Evolutionary conservation across 108 stramenopile species (phyloP).

Genomic region (Fragilariopsis cylindrus): DNA sequence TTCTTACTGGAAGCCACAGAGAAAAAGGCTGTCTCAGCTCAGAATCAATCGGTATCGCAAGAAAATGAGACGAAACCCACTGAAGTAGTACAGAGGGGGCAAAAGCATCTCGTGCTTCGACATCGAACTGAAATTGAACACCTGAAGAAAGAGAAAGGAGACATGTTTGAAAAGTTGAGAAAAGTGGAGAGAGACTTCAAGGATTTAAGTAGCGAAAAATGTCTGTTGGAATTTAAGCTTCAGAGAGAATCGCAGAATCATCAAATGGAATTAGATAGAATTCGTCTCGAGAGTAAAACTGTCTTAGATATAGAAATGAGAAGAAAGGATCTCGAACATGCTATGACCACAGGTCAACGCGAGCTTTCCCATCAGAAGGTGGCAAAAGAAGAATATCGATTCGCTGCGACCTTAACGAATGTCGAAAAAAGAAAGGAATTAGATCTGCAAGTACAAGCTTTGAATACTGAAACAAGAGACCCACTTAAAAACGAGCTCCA

Average conservation of each 20-base stretch:
- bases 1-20: slow-evolving; percentile 26
- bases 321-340: slow-evolving; percentile 11
- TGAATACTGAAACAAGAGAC: not conserved
- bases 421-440: not conserved
- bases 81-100: not conserved
- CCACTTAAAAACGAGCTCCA: not conserved
- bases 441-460: not conserved
- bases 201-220: not conserved
- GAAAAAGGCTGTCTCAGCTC: not conserved
- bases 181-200: slow-evolving; percentile 9
- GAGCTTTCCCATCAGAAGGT: not conserved
- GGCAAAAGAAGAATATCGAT: not conserved
- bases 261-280: not conserved
- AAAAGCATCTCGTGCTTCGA: slow-evolving; percentile 5
- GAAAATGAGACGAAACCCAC: slow-evolving; percentile 10
- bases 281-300: not conserved
- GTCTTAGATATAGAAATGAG: slow-evolving; percentile 1
- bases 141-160: slow-evolving; percentile 15
- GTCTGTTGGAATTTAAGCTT: not conserved
- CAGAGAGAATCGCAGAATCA: slow-evolving; percentile 1
- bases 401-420: not conserved
- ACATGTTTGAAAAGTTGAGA: not conserved
- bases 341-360: slow-evolving; percentile 14
- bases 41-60: not conserved
- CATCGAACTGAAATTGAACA: slow-evolving; percentile 27